phyloP scores from a whole-genome alignment of 371 early-diverging fungal species.

The Rhizopus sp. region DNA sequence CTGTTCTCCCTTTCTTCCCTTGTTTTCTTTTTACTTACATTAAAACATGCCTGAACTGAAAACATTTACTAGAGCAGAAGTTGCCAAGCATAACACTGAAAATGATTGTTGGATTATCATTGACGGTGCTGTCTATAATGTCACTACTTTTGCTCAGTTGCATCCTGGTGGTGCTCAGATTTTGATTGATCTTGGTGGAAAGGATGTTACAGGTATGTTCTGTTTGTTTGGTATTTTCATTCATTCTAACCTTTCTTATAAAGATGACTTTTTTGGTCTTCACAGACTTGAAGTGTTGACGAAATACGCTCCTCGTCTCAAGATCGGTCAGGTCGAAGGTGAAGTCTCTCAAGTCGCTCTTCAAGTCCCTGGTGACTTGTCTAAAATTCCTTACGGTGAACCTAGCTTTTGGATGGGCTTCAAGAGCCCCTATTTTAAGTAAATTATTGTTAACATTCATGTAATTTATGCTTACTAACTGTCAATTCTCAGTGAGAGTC shows the following conservation, averaged over 20 bases:
- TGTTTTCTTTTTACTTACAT: slow-evolving; percentile 11
- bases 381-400: slow-evolving; percentile 64
- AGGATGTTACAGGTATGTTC: slow-evolving; percentile 71
- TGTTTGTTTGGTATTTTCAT: not conserved
- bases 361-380: slow-evolving; percentile 38
- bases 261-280: slow-evolving; percentile 53
- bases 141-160: slow-evolving; percentile 79
- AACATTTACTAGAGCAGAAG: slow-evolving; percentile 68
- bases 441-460: slow-evolving; percentile 16
- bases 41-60: slow-evolving; percentile 41
- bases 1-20: slow-evolving; percentile 2
- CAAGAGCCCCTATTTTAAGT: slow-evolving; percentile 64
- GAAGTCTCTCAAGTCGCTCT: slow-evolving; percentile 26
- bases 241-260: not conserved
- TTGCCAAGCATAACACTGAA: slow-evolving; percentile 75
- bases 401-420: slow-evolving; percentile 57
- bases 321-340: slow-evolving; percentile 50
- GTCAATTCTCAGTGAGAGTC: slow-evolving; percentile 50
- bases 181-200: slow-evolving; percentile 67
- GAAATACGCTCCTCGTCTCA: slow-evolving; percentile 53
- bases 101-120: slow-evolving; percentile 92
- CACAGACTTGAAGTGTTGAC: slow-evolving; percentile 69
- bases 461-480: slow-evolving; percentile 6
- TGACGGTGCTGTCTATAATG: slow-evolving; percentile 85
- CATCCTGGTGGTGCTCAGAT: slow-evolving; percentile 92